Base-by-base conservation (phyloP, 108 stramenopile species). In the Cyclotella cryptica region DNA sequence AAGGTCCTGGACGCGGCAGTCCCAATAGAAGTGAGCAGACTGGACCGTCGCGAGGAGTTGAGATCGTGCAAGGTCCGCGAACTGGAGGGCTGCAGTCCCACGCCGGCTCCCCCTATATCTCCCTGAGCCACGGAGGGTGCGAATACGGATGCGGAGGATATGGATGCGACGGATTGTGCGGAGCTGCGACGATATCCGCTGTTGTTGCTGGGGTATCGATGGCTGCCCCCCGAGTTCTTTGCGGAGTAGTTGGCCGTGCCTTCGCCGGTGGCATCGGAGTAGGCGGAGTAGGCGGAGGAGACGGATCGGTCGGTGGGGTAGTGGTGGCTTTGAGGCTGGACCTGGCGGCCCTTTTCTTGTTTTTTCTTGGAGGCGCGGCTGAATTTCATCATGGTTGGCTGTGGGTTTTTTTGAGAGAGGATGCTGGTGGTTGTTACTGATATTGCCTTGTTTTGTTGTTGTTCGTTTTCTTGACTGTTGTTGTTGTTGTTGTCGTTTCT, bases 1-100 rank as follows among this genome's bases (percentile, higher is more conserved):
- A 82, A 82, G 17, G 81, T 82, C 26, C 81, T 47, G 12, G 69
- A 70, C 35, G 81, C 81, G 3, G 80, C 81, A 7, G 74, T 82
- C 0, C 81, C 81, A 10, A 82, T 41, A 53, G 70, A 71, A 21
- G 74, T 71, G 18, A 82, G 35, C 15, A 82, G 28, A 26, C 66
- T 70, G n/a, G 55, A 66, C 3, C 70, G 60, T 22, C 67, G 64
- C 21, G 66, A 69, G 41, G 62, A 54, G 61, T 82, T 82, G 10
- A 75, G 30, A 44, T 82, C 81, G 18, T 61, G 70, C 10, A 82
- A 41, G 0, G 74, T 52, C 10, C 81, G 53, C 0, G 74, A 68
- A 40, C 74, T 75, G 69, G 62, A 65, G 64, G 81, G 81, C 51
- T 75, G 81, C 22, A 82, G 35, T 10, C 59, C 81, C 15, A 29